Percentiles rank a stretch among this genome's conserved stretches.
These are phyloP conservation scores for Cladorrhinum samala DNA, from an alignment of 495 filamentous ascomycete species.

Conservation along the genomic window DNA sequence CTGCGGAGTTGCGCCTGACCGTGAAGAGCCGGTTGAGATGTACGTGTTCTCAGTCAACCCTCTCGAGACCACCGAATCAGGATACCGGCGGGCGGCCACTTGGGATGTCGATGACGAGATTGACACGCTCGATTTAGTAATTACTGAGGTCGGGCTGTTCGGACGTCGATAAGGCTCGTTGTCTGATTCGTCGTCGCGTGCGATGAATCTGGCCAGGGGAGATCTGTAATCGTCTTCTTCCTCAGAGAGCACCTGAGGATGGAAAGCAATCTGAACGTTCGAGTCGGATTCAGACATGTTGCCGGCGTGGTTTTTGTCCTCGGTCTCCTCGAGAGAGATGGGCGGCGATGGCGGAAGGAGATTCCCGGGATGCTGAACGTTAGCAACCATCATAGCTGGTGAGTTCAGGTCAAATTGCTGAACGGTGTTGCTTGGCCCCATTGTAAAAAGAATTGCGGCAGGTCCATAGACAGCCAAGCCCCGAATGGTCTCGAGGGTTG, in stretches of 20 bases:
- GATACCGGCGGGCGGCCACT: conserved; percentile 28
- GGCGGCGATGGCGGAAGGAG: conserved; percentile 72
- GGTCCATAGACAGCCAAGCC: conserved; percentile 86
- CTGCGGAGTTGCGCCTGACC: conserved; percentile 32
- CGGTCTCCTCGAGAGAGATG: conserved; percentile 65
- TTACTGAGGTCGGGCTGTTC: conserved; percentile 56
- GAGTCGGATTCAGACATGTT: conserved; percentile 41
- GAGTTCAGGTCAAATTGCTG: conserved; percentile 93
- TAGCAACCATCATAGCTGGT: conserved; percentile 65
- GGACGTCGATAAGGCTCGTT: conserved; percentile 53
- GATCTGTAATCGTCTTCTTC: conserved; percentile 62
- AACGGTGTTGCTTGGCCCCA: conserved; percentile 79
- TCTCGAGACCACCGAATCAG: conserved; percentile 42
- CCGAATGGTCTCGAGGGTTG: conserved; percentile 72
- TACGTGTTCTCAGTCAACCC: conserved; percentile 52
- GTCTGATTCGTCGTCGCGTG: conserved; percentile 45
- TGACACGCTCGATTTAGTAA: conserved; percentile 60
- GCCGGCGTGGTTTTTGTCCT: conserved; percentile 35
- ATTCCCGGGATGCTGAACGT: conserved; percentile 74
- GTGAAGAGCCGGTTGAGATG: conserved; percentile 57
- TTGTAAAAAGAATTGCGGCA: conserved; percentile 84
- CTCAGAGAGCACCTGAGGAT: conserved; percentile 50
- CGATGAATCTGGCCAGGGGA: conserved; percentile 58
- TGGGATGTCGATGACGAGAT: conserved; percentile 45
- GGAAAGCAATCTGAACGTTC: conserved; percentile 41